Evolutionary conservation across 2,329 filamentous ascomycete species (phyloP).

Genomic region (Diaporthe vexans): DNA sequence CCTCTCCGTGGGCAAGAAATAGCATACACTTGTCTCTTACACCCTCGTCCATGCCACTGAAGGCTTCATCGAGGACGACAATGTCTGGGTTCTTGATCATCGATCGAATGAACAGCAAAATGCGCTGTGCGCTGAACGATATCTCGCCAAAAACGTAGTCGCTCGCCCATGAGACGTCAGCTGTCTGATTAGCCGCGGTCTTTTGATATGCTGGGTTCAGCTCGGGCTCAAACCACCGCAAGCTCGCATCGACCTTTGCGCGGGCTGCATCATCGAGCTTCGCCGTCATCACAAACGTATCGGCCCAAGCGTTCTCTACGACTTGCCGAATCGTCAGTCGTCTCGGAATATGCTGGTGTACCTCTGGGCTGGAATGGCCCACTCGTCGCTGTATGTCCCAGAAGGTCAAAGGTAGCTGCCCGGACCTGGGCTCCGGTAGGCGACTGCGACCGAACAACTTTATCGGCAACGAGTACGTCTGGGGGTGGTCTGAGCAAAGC

Average conservation of each 20-base stretch:
- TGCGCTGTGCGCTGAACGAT: conserved; percentile 85
- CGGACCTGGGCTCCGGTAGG: conserved; percentile 78
- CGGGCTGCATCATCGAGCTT: conserved; percentile 70
- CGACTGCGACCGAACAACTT: conserved; percentile 87
- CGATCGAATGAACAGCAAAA: conserved; percentile 86
- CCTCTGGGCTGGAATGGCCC: conserved; percentile 93
- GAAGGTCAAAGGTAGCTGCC: conserved; percentile 81
- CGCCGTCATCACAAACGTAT: conserved; percentile 84
- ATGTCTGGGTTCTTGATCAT: conserved; percentile 86
- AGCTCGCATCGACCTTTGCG: conserved; percentile 74
- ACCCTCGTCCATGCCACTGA: conserved; percentile 85
- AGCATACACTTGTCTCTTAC: conserved; percentile 89
- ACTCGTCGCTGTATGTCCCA: conserved; percentile 93
- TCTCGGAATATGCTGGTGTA: conserved; percentile 92
- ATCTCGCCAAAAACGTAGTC: conserved; percentile 78
- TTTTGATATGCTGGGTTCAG: conserved; percentile 69
- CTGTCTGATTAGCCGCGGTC: conserved; percentile 23
- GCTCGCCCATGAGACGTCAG: conserved; percentile 73
- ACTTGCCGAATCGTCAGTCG: conserved; percentile 79
- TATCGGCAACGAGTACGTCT: conserved; percentile 91
- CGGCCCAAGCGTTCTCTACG: conserved; percentile 89
- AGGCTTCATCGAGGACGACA: conserved; percentile 88
- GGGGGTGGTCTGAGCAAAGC: conserved; percentile 95
- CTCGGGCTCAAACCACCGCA: conserved; percentile 84
- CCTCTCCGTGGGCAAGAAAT: conserved; percentile 79